Evolutionary conservation across 2,329 filamentous ascomycete species (phyloP), one percentile per base, ranked within the genome.

Genomic region (Pyrenophora seminiperda): DNA sequence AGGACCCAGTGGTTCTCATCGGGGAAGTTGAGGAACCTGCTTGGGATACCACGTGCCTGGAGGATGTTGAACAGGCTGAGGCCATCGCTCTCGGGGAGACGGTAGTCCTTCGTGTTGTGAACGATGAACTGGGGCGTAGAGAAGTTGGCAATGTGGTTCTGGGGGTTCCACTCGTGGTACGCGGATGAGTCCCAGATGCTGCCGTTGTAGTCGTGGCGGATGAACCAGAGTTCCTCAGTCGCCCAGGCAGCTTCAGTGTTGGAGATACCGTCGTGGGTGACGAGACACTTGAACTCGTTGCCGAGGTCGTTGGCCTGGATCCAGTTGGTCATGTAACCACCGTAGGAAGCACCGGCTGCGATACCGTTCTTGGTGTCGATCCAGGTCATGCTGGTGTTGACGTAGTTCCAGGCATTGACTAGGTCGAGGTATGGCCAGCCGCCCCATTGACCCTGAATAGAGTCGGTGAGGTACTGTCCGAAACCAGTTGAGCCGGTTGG

Each of bases 71-170:
- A 96, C 50, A 90, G 86, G 7, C 86, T 83, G 37, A 96, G 75
- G 0, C 91, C 92, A 71, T 97, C 93, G 0, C 87, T 85, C 47
- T 97, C 86, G 0, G 91, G 88, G 15, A 97, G 78, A 20, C 93
- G 84, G 72, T 96, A 97, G 74, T 97, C 93, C 14, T 93, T 81
- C 56, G 93, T 90, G 71, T 88, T 94, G 75, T 97, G 93, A 47
- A 97, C 89, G 54, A 95, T 85, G 58, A 99, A 81, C 73, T 94
- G 87, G 0, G 94, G 94, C 0, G 92, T 97, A 2, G 83, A 79
- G 90, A 90, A 97, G 66, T 93, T 82, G 31, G 80, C 75, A 1
- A 82, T 77, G 63, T 82, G 78, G 19, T 77, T 75, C 30, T 78
- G 76, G 0, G 84, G 84, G 63, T 86, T 83, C 78, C 80, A 86